These are phyloP conservation scores for Trametes meyenii DNA, from an alignment of 768 basidiomycete species.

Conservation along the genomic window DNA sequence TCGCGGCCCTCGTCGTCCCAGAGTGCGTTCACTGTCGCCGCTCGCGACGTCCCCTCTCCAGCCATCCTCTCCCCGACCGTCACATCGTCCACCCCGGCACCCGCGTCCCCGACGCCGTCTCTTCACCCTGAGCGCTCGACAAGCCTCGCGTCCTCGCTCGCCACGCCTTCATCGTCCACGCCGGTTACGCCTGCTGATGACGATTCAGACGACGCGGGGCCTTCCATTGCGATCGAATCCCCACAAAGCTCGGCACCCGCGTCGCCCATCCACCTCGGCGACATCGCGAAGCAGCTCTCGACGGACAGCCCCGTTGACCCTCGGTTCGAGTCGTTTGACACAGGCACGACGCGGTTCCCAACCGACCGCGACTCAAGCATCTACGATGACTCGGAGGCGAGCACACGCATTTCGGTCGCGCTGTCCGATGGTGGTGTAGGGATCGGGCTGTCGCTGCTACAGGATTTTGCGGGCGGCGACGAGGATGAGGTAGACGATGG, in stretches of 20 bases:
- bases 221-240: background rate
- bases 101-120: constrained; percentile 6
- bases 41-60: constrained; percentile 21
- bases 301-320: constrained; percentile 19
- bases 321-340: constrained; percentile 3
- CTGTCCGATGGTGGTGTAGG: constrained; percentile 64
- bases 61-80: background rate
- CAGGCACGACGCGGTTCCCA: constrained; percentile 1
- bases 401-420: constrained; percentile 38
- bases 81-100: background rate
- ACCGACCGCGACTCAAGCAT: constrained; percentile 8
- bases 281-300: constrained; percentile 19
- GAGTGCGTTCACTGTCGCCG: constrained; percentile 26
- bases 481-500: constrained; percentile 34
- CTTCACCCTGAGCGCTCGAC: constrained; percentile 15
- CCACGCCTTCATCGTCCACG: constrained; percentile 11
- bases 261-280: constrained; percentile 14
- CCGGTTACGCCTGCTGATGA: constrained; percentile 20
- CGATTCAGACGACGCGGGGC: background rate
- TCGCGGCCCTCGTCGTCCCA: constrained; percentile 32
- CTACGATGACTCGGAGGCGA: constrained; percentile 26
- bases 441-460: constrained; percentile 70
- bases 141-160: constrained; percentile 20
- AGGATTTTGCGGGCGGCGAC: constrained; percentile 46
- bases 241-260: background rate